Percentiles rank a stretch among this genome's conserved stretches.
Conservation (phyloP, 331 rosid genomes). For the Malus hybrid region DNA sequence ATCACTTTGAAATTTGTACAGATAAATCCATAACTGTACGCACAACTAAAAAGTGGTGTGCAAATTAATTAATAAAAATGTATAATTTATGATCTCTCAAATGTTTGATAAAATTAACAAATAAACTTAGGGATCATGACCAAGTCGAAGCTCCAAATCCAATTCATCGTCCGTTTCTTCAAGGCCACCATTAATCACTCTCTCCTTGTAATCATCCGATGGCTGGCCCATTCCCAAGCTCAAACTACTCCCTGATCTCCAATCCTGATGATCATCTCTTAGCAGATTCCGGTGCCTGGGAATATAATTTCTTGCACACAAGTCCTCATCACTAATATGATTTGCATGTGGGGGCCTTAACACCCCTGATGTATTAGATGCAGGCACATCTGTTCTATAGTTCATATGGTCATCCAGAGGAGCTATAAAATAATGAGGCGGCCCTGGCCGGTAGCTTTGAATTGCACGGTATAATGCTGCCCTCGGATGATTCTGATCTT, state of each 20-base stretch:
- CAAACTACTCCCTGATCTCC: slow-evolving; percentile 33
- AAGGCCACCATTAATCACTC: slow-evolving; percentile 9
- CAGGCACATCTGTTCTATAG: slow-evolving; percentile 29
- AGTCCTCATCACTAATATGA: neutral
- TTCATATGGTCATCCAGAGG: slow-evolving; percentile 26
- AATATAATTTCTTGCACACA: slow-evolving; percentile 22
- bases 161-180: slow-evolving; percentile 27
- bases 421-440: slow-evolving; percentile 15
- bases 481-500: slow-evolving; percentile 7
- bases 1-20: neutral
- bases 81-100: neutral
- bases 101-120: neutral
- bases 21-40: neutral
- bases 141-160: slow-evolving; percentile 96
- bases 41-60: neutral
- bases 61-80: neutral
- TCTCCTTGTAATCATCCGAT: slow-evolving; percentile 9
- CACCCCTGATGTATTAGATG: slow-evolving; percentile 14
- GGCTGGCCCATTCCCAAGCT: slow-evolving; percentile 27
- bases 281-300: slow-evolving; percentile 10
- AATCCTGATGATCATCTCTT: slow-evolving; percentile 26
- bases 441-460: slow-evolving; percentile 17
- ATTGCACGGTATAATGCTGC: slow-evolving; percentile 11
- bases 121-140: slow-evolving; percentile 36
- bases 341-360: slow-evolving; percentile 15